Percentiles rank a stretch among this genome's conserved stretches.
These are phyloP conservation scores for Botrytis fragariae DNA, from an alignment of 2,329 filamentous ascomycete species.

Conservation along the genomic window DNA sequence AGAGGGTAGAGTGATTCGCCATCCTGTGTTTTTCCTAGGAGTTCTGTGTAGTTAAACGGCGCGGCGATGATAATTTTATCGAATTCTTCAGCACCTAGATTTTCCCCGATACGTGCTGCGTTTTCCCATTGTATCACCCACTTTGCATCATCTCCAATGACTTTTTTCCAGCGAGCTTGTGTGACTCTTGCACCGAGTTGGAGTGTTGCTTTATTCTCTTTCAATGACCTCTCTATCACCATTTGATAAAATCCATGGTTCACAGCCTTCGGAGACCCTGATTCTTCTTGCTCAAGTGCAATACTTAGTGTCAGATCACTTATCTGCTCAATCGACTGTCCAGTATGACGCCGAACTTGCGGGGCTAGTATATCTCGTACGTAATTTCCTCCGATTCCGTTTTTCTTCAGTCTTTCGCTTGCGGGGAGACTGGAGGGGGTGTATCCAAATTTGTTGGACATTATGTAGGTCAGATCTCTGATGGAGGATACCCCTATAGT, in stretches of 20 bases:
- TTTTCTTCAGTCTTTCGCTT: background rate
- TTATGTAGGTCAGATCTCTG: background rate
- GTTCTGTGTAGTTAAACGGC: background rate
- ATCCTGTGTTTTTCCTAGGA: background rate
- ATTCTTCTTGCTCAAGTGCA: conserved; percentile 4
- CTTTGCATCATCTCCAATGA: background rate
- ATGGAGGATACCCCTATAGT: background rate
- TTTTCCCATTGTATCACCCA: conserved; percentile 4
- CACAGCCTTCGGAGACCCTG: background rate
- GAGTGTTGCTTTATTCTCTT: background rate
- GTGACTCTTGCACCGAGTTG: background rate
- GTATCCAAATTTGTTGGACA: background rate
- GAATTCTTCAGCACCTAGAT: background rate
- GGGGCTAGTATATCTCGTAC: conserved; percentile 12
- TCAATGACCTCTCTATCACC: background rate
- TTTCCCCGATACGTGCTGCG: no score
- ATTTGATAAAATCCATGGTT: background rate
- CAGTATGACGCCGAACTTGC: conserved; percentile 11
- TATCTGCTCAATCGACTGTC: background rate
- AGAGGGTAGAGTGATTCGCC: background rate
- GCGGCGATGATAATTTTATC: conserved; percentile 10
- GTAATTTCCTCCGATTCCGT: background rate
- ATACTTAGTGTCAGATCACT: conserved; percentile 15
- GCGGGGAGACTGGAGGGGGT: background rate
- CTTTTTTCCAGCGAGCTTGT: background rate